Evolutionary conservation across 2,329 filamentous ascomycete species (phyloP), one percentile per base, ranked within the genome.

Genomic region (Pseudopyricularia cyperi): DNA sequence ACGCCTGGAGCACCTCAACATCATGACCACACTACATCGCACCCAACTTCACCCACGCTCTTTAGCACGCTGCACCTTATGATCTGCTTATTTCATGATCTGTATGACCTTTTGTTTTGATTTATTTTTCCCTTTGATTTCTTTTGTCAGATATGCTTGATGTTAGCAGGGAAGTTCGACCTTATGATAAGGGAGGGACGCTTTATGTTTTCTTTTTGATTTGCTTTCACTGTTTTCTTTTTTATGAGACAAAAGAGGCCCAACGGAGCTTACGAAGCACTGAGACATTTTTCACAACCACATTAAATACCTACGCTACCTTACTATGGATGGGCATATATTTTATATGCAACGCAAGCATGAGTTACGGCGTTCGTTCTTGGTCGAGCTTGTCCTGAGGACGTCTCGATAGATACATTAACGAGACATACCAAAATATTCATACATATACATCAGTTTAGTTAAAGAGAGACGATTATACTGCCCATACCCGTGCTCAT

Each of bases 51-150:
- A 52, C 39, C 39, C 5, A 44, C 39, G 22, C 39, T 44, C 39
- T 14, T 44, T 44, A 26, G 39, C 39, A 44, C 22, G 19, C 39
- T 15, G 17, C 39, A 24, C 19, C 2, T 42, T 44, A 58, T 56
- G 57, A 59, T 65, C 55, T 55, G 58, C 65, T 61, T 57, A 55
- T 61, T 59, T 58, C 57, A 59, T 56, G 66, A 72, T 61, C 60
- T 68, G 63, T 68, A 71, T 58, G 60, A 61, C 57, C 54, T 24
- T 24, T 33, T 28, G 15, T 51, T 50, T 51, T 28, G 19, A 30
- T 28, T 49, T 50, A 34, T 37, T 22, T 42, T 48, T 49, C 35
- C 19, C n/a, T 37, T 37, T 50, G n/a, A 12, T 50, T 50, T 39
- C 48, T 19, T 50, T 50, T 50, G 33, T 37, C 48, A 30, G 30